A percentile compares a stretch with the other conserved stretches of the same genome.
Evolutionary conservation across 2,329 filamentous ascomycete genomes (phyloP).

Genomic region (Clonostachys rhizophaga): DNA sequence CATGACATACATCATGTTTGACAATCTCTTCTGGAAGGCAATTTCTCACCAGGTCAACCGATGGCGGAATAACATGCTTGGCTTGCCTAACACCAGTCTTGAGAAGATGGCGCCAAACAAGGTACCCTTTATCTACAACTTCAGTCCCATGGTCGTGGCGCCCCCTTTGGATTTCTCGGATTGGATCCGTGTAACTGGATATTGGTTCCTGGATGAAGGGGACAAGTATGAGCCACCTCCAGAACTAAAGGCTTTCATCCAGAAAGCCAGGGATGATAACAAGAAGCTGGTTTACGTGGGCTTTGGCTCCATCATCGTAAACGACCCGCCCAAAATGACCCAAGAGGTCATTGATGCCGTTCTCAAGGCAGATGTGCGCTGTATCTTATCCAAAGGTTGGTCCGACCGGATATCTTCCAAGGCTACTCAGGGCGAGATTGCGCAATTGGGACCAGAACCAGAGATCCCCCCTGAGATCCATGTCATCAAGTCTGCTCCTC

Average conservation of each 20-base stretch:
- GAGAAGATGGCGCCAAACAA: slow-evolving; percentile 95
- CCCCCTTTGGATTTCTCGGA: slow-evolving; percentile 94
- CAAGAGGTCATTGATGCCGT: slow-evolving; percentile 92
- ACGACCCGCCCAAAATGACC: slow-evolving; percentile 83
- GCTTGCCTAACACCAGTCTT: slow-evolving; percentile 73
- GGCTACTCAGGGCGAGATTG: not conserved
- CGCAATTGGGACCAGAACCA: slow-evolving; percentile 42
- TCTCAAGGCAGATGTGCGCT: slow-evolving; percentile 84
- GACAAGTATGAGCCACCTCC: slow-evolving; percentile 64
- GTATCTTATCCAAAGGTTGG: slow-evolving; percentile 95
- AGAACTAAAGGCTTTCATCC: slow-evolving; percentile 77
- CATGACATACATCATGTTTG: slow-evolving; percentile 92
- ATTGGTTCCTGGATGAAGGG: slow-evolving; percentile 92
- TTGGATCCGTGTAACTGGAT: slow-evolving; percentile 95
- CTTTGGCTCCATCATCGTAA: slow-evolving; percentile 93
- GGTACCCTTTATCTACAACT: slow-evolving; percentile 98
- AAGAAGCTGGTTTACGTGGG: slow-evolving; percentile 97
- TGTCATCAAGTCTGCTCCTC: slow-evolving; percentile 84
- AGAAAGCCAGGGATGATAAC: slow-evolving; percentile 70
- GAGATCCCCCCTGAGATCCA: slow-evolving; percentile 77
- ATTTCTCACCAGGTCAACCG: slow-evolving; percentile 88
- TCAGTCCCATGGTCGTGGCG: slow-evolving; percentile 88
- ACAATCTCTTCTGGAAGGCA: slow-evolving; percentile 94
- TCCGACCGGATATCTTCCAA: slow-evolving; percentile 68
- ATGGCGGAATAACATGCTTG: slow-evolving; percentile 80